These are phyloP conservation scores for Brassica rapa DNA, from an alignment of 345 rosid genomes.

Conservation along the genomic window DNA sequence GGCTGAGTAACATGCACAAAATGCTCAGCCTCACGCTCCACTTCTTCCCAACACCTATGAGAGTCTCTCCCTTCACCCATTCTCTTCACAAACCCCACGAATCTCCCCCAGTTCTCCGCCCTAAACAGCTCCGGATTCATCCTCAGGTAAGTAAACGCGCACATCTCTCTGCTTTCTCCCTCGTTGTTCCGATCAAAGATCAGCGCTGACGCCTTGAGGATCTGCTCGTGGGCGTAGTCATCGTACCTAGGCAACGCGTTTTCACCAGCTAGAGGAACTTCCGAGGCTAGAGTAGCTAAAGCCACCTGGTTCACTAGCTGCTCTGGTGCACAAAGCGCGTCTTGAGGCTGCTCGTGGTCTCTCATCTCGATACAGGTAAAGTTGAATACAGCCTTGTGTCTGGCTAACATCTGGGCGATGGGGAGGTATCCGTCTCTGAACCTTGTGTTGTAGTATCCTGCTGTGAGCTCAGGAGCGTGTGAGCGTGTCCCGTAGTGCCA, in stretches of 20 bases:
- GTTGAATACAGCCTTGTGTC: constrained; percentile 85
- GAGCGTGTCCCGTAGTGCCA: constrained; percentile 97
- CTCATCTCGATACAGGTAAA: constrained; percentile 98
- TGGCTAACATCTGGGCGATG: constrained; percentile 84
- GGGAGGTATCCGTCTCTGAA: constrained; percentile 86
- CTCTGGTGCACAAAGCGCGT: constrained; percentile 91
- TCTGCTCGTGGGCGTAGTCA: constrained; percentile 76
- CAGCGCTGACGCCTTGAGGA: constrained; percentile 64
- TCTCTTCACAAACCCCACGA: constrained; percentile 88
- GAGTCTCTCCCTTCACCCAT: constrained; percentile 77
- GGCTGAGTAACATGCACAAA: constrained; percentile 78
- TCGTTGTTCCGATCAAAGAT: constrained; percentile 45
- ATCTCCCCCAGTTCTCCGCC: constrained; percentile 76
- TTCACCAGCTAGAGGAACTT: constrained; percentile 86
- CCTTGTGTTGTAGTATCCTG: constrained; percentile 94
- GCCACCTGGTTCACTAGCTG: constrained; percentile 90
- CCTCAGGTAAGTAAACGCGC: constrained; percentile 92
- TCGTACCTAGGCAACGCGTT: constrained; percentile 89
- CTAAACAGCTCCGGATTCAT: constrained; percentile 82
- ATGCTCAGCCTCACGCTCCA: constrained; percentile 91
- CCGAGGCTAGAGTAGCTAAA: constrained; percentile 63
- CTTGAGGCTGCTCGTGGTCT: constrained; percentile 95
- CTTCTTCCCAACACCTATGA: constrained; percentile 65
- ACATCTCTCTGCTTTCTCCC: constrained; percentile 59
- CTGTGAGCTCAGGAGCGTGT: constrained; percentile 97